Evolutionary conservation across 768 basidiomycete genomes (phyloP), one percentile per base, ranked within the genome.

Genomic region (Pleurotus djamor): DNA sequence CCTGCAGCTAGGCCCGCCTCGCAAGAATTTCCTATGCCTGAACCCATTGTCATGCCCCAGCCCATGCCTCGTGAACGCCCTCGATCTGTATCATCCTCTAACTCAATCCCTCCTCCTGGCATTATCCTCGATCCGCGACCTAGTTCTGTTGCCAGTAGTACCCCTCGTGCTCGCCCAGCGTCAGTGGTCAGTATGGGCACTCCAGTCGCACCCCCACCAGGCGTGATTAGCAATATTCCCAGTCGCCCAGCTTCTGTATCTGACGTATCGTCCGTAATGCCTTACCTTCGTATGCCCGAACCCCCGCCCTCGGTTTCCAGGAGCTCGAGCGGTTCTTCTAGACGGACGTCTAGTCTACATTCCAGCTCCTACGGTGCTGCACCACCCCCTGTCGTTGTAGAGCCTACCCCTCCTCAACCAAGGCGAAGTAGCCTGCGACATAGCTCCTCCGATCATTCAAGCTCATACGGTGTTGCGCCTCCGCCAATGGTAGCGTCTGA

Each of bases 401-500:
- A 34, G 4, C 13, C 52, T 8, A 16, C 16, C 16, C 52, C 52
- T 37, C 52, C 28, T 7, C 50, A 51, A 34, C 50, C 50, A 32
- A 51, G 50, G n/a, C 50, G 50, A 51, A 51, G 50, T 37, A 54
- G 52, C 16, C 35, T n/a, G 34, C 7, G 50, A 33, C 34, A n/a
- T 10, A 54, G 52, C 52, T 54, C 52, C 16, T 56, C 66, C 71
- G 54, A 75, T 86, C 41, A 73, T 82, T 37, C 73, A 82, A 63
- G 79, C 82, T 10, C 71, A 83, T 8, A 67, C 74, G 4, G 67
- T 81, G 13, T 64, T 82, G 16, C 70, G 73, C 37, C 72, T 83
- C 54, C 54, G 21, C 54, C 54, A 2, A 44, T 56, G 41, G 16
- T 56, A 16, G 13, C n/a, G 6, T 16, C 54, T 28, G 54, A 28